Base-by-base conservation (phyloP, 257 asterid genomes). In the Cruciata laevipes region DNA sequence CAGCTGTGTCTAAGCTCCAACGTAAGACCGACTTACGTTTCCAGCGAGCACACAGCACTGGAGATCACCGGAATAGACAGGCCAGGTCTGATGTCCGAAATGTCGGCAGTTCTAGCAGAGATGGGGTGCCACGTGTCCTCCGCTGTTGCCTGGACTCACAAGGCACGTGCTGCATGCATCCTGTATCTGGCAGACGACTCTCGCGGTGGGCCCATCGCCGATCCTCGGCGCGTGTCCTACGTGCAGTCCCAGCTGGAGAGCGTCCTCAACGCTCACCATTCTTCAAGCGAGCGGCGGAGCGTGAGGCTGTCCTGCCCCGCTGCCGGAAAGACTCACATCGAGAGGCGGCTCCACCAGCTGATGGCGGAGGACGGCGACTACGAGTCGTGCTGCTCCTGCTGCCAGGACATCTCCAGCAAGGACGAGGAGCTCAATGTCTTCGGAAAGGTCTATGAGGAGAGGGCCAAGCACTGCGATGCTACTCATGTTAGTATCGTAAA, bases 271-370 rank as follows among this genome's bases (percentile, higher is more conserved):
- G 97, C 97, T 38, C 98, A 83, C 35, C 97, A 92, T 69, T 70
- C 66, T 33, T 65, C 70, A 1, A 85, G 83, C 1, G 97, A 92
- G 71, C 69, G 73, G 21, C 78, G 86, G 21, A 83, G 94, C 10
- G 84, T 92, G 74, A 81, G 84, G 79, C 40, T 92, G 67, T 75
- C 90, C 0, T 74, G 71, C 69, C 91, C 94, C 0, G 72, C 77
- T 4, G 67, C 85, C 0, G 83, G 84, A 31, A 77, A 63, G 38
- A 84, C 95, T 6, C 96, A 92, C 82, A 83, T 91, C 0, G 98
- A 92, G 81, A 83, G 97, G 76, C 94, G 98, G 80, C 98, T 92
- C 70, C 98, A 92, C 83, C 96, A 92, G 83, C 74, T 92, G 69
- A 79, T 92, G 97, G 84, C 86, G 7, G 95, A 85, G 2, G 96